Evolutionary conservation across 1,139 yeast species (phyloP).

Genomic region (Suzukiozyma palmioleophila): DNA sequence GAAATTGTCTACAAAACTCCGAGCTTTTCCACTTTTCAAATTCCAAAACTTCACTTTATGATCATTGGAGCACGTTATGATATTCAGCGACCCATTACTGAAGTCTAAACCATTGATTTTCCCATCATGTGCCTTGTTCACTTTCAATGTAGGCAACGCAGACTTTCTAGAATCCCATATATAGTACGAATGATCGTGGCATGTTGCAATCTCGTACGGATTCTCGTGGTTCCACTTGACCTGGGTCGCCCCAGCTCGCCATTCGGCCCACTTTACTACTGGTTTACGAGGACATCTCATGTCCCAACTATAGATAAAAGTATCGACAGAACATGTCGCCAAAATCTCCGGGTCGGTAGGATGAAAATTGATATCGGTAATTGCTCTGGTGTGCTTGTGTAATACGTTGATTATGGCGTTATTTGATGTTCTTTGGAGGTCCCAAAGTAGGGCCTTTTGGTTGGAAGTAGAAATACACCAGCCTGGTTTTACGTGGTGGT

Average conservation of each 20-base stretch:
- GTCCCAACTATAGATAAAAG: slow-evolving; percentile 88
- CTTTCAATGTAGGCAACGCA: slow-evolving; percentile 62
- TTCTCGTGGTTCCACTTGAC: slow-evolving; percentile 88
- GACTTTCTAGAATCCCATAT: slow-evolving; percentile 90
- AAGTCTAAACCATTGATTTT: slow-evolving; percentile 90
- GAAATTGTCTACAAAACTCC: slow-evolving; percentile 14
- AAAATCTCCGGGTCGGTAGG: slow-evolving; percentile 82
- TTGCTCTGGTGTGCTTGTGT: slow-evolving; percentile 89
- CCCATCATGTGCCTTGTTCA: slow-evolving; percentile 67
- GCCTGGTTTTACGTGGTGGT: slow-evolving; percentile 68
- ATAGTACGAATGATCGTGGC: slow-evolving; percentile 76
- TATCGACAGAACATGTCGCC: slow-evolving; percentile 92
- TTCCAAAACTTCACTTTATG: slow-evolving; percentile 88
- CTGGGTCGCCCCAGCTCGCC: slow-evolving; percentile 93
- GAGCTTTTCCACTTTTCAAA: slow-evolving; percentile 29
- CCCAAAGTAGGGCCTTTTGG: slow-evolving; percentile 95
- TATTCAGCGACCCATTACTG: slow-evolving; percentile 51
- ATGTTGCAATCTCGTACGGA: slow-evolving; percentile 72
- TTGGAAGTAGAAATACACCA: slow-evolving; percentile 95
- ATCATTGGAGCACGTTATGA: slow-evolving; percentile 85
- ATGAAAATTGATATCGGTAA: slow-evolving; percentile 92
- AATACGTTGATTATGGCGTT: slow-evolving; percentile 81
- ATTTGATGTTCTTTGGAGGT: slow-evolving; percentile 68
- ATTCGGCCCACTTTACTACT: slow-evolving; percentile 76
- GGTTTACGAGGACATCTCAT: slow-evolving; percentile 74